These are phyloP conservation scores for Dryas drummondii DNA, from an alignment of 306 rosid genomes.

Conservation along the genomic window DNA sequence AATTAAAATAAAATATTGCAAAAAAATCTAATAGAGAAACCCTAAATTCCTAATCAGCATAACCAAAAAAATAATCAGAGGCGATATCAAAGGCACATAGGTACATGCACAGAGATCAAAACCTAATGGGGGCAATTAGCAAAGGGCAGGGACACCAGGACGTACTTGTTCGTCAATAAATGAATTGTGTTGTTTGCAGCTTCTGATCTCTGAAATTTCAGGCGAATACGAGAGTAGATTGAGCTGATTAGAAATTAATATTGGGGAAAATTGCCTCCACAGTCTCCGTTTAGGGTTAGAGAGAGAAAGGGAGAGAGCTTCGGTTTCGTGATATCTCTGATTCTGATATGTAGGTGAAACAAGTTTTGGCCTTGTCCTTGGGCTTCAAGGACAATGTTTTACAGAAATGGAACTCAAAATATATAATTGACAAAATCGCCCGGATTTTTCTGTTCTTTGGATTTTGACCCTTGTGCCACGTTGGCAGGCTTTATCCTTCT, in stretches of 20 bases:
- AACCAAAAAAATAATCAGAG: neutral
- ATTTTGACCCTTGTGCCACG: neutral
- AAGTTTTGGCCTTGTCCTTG: neutral
- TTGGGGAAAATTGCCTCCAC: neutral
- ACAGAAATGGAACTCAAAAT: neutral
- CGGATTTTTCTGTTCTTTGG: neutral
- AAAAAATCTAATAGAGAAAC: neutral
- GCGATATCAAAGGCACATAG: neutral
- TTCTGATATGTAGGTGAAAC: neutral
- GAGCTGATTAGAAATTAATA: neutral
- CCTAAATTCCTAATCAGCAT: neutral
- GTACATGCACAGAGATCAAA: neutral
- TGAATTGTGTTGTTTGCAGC: neutral
- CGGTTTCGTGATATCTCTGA: neutral
- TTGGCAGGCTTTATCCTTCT: neutral
- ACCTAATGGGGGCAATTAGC: neutral
- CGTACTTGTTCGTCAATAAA: conserved; percentile 17
- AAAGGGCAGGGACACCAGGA: neutral
- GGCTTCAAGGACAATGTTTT: neutral
- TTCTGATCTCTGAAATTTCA: neutral
- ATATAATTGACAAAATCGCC: neutral
- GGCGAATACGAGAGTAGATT: neutral
- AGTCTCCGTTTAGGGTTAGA: neutral
- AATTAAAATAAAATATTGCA: too few species aligned
- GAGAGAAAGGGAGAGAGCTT: neutral